phyloP scores from a whole-genome alignment of 148 eudicot species.

The Camellia lanceoleosa region DNA sequence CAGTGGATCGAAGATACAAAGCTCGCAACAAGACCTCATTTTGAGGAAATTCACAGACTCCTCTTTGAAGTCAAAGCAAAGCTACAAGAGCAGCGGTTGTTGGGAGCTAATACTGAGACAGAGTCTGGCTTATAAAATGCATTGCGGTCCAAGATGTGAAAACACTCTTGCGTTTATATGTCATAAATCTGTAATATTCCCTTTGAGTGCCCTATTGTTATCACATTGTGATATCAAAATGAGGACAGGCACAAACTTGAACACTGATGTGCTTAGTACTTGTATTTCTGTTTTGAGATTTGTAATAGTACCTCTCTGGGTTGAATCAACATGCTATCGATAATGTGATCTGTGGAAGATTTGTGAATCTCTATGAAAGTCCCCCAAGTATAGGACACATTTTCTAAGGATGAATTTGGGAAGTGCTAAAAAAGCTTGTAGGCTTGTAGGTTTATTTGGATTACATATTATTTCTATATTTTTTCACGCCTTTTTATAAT shows the following conservation, averaged over 20 bases:
- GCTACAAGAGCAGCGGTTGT: conserved; percentile 32
- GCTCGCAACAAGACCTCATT: conserved; percentile 58
- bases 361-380: too few relatives aligned
- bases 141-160: conserved; percentile 19
- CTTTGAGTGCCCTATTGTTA: background rate
- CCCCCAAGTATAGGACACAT: too few relatives aligned
- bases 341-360: too few relatives aligned
- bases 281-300: background rate
- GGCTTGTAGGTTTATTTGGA: too few relatives aligned
- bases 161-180: background rate
- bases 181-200: background rate
- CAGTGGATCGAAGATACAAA: conserved; percentile 68
- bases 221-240: background rate
- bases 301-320: background rate
- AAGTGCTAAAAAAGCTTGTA: too few relatives aligned
- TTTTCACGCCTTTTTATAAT: too few relatives aligned
- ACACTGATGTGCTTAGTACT: background rate
- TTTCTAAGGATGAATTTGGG: too few relatives aligned
- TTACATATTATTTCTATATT: too few relatives aligned
- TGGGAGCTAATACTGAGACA: background rate
- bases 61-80: conserved; percentile 41
- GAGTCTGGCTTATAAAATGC: background rate
- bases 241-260: background rate
- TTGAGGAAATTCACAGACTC: conserved; percentile 57
- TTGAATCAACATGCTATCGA: background rate